Evolutionary conservation across 176 grass and related monocot species (phyloP).

Genomic region (Raddia distichophylla): DNA sequence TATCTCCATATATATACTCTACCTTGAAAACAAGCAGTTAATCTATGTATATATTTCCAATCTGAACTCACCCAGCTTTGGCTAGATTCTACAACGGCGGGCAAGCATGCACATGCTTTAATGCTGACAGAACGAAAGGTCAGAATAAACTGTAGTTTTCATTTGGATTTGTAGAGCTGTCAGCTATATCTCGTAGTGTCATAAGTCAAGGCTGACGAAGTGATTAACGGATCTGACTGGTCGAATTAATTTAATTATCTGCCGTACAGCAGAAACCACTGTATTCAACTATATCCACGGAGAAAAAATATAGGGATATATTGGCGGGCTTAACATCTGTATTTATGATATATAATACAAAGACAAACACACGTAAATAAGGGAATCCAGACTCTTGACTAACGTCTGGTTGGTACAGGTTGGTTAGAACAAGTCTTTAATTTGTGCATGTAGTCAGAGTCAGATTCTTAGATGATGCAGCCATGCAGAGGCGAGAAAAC

Average conservation of each 20-base stretch:
- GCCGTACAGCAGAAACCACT: not conserved
- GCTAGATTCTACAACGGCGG: not conserved
- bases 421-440: not conserved
- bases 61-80: not conserved
- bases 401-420: not conserved
- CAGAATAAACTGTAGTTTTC: not conserved
- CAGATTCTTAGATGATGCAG: too few relatives aligned
- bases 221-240: not conserved
- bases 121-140: not conserved
- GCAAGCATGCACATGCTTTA: not conserved
- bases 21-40: not conserved
- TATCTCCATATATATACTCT: too few relatives aligned
- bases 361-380: not conserved
- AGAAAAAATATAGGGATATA: not conserved
- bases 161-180: not conserved
- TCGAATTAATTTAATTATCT: not conserved
- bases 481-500: too few relatives aligned
- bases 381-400: not conserved
- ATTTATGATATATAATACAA: not conserved
- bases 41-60: not conserved
- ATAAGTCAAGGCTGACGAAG: constrained; percentile 10
- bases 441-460: not conserved
- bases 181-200: too few relatives aligned
- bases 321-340: not conserved
- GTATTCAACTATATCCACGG: not conserved